These are phyloP conservation scores for Bodo saltans DNA, from an alignment of 78 protist genomes.

Conservation along the genomic window DNA sequence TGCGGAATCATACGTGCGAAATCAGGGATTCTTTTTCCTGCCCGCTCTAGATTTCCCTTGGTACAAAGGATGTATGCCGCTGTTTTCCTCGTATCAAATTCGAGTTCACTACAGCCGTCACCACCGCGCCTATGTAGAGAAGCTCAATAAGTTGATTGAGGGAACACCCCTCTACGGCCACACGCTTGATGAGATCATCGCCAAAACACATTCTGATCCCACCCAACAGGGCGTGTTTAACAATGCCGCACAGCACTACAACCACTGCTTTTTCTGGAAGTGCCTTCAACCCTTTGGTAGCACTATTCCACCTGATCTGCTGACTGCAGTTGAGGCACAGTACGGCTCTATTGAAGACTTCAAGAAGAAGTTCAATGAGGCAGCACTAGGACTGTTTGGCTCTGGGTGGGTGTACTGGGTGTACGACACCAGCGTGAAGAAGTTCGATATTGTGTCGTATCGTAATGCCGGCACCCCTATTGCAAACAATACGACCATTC, in stretches of 20 bases:
- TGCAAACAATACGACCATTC: background rate
- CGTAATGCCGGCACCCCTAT: background rate
- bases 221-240: constrained; percentile 44
- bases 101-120: constrained; percentile 61
- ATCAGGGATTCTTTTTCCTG: background rate
- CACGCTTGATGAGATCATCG: constrained; percentile 42
- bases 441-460: background rate
- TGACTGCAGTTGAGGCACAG: background rate
- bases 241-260: constrained; percentile 57
- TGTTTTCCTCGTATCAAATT: constrained; percentile 49
- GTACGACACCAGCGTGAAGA: background rate
- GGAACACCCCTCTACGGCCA: constrained; percentile 34
- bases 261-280: constrained; percentile 66
- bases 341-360: constrained; percentile 48
- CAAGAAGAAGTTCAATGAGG: constrained; percentile 28
- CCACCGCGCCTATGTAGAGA: constrained; percentile 40
- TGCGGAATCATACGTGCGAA: background rate
- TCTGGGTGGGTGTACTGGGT: constrained; percentile 72
- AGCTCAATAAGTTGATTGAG: constrained; percentile 29
- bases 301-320: constrained; percentile 7
- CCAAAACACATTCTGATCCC: constrained; percentile 5
- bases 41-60: background rate
- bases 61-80: constrained; percentile 19
- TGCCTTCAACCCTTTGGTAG: constrained; percentile 41
- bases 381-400: constrained; percentile 46